Conservation (phyloP, 768 basidiomycete genomes). For the Tephrocybe sp. region DNA sequence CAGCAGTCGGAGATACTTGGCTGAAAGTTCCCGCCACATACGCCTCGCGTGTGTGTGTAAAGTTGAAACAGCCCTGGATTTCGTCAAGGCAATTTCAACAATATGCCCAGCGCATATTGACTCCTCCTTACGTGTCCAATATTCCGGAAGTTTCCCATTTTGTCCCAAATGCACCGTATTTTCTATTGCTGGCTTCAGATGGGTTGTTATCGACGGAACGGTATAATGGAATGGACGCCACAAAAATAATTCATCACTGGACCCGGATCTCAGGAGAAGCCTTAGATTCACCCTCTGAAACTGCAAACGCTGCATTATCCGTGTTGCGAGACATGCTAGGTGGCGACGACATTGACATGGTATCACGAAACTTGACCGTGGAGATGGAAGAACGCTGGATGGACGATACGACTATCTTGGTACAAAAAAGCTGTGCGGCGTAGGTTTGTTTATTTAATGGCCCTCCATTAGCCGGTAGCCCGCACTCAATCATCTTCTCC, state of each 20-base stretch:
- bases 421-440: conserved; percentile 25
- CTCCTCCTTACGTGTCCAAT: conserved; percentile 47
- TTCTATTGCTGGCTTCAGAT: conserved; percentile 44
- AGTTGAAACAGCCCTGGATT: conserved; percentile 31
- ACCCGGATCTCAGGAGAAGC: conserved; percentile 3
- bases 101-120: conserved; percentile 32
- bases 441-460: neutral
- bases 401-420: conserved; percentile 45
- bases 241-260: conserved; percentile 8
- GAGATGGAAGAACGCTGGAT: conserved; percentile 45
- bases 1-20: conserved; percentile 46
- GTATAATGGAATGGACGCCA: conserved; percentile 9
- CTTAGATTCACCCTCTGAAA: conserved; percentile 4
- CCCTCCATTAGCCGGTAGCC: neutral
- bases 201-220: conserved; percentile 27
- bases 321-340: conserved; percentile 44
- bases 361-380: conserved; percentile 43
- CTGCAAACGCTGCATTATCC: conserved; percentile 33
- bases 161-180: conserved; percentile 29
- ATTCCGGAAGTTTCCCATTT: conserved; percentile 39
- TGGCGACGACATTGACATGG: conserved; percentile 29
- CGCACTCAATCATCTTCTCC: neutral
- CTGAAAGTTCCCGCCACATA: conserved; percentile 41
- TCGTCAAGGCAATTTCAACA: conserved; percentile 28
- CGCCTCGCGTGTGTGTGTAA: conserved; percentile 3